These are phyloP conservation scores for Cornus florida DNA, from an alignment of 148 eudicot genomes.

Conservation along the genomic window DNA sequence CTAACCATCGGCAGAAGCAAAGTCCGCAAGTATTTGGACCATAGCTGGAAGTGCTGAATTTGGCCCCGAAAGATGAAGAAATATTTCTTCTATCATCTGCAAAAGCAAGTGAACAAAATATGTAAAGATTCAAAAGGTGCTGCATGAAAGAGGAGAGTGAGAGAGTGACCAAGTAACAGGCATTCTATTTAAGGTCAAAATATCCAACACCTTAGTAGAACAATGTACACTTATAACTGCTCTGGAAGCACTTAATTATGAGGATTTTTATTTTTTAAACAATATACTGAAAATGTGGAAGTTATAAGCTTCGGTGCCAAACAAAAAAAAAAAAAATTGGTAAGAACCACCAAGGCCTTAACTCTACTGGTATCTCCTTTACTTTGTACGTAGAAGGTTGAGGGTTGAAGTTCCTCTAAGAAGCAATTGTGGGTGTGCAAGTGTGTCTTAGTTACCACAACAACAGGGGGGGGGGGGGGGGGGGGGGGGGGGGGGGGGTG, in stretches of 20 bases:
- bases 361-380: too few species aligned
- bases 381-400: too few species aligned
- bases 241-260: not conserved
- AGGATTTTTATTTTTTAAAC: not conserved
- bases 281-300: not conserved
- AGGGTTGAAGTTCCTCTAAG: too few species aligned
- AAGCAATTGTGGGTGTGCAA: too few species aligned
- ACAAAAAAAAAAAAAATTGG: too few species aligned
- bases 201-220: not conserved
- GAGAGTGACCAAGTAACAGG: not conserved
- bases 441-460: too few species aligned
- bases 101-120: slow-evolving; percentile 9
- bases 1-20: slow-evolving; percentile 81
- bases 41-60: slow-evolving; percentile 89
- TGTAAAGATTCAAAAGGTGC: not conserved
- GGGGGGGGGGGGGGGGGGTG: too few species aligned
- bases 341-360: too few species aligned
- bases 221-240: not conserved
- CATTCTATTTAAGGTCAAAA: not conserved
- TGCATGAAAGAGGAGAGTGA: not conserved
- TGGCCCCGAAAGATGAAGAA: slow-evolving; percentile 72
- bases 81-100: slow-evolving; percentile 98
- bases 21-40: slow-evolving; percentile 94
- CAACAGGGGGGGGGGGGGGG: too few species aligned
- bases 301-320: not conserved